Base-by-base conservation (phyloP, 1,284 basidiomycete species). In the Ustilago xerochloae region DNA sequence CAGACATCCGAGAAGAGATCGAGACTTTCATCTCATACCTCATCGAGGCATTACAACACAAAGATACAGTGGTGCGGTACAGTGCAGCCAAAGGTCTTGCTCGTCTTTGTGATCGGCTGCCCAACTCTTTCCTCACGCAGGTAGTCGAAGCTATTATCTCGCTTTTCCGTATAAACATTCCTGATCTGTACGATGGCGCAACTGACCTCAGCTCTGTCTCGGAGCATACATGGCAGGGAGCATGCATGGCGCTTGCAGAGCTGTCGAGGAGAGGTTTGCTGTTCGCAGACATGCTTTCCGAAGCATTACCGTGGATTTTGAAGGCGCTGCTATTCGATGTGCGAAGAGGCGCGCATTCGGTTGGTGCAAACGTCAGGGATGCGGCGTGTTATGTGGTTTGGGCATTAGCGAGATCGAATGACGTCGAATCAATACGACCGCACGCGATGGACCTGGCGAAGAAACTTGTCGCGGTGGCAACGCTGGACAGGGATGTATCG, bases 41-140 rank as follows among this genome's bases (percentile, higher is more conserved):
- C 2, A 90, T 98, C 80, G 87, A 87, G 29, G 87, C 88, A 12
- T 85, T 98, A 20, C 91, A 93, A 79, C 93, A 98, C 85, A 93
- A 97, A 93, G 95, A 98, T 81, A 97, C 97, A 0, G 87, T 94
- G 29, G 94, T 99, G 20, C 91, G 97, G 47, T 99, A 94, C 89
- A 94, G 95, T 10, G 90, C 93, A 2, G 93, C 97, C 6, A 99
- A 99, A 85, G 93, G 93, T 26, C 86, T 98, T 12, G 92, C 94
- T 6, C 90, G 94, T 7, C 88, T 99, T 39, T 89, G 93, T 1
- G 90, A 92, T 67, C 88, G 92, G 15, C 88, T 99, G 0, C 93
- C 96, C 2, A 63, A 84, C 0, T 90, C 90, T 13, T 91, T 95
- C 77, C 87, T 89, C 0, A 87, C 88, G 30, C 93, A 99, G 83